Evolutionary conservation across 2,329 filamentous ascomycete genomes (phyloP).

Genomic region (Phoma herbarum): DNA sequence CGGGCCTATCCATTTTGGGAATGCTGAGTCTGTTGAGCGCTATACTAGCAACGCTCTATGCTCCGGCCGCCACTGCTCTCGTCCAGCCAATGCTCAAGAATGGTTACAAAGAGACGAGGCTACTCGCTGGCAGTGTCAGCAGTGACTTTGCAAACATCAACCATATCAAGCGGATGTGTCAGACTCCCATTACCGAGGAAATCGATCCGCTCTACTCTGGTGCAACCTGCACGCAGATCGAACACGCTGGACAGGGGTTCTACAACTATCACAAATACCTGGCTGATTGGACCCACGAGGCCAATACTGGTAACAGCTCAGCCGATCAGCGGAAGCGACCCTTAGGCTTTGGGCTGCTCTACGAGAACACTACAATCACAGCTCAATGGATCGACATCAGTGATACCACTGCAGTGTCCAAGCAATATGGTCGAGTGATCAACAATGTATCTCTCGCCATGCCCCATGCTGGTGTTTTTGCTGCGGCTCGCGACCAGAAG

Average conservation of each 20-base stretch:
- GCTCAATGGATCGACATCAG: conserved; percentile 73
- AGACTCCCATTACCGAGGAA: conserved; percentile 67
- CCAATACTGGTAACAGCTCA: conserved; percentile 56
- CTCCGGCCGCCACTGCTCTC: conserved; percentile 77
- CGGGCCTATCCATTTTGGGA: conserved; percentile 70
- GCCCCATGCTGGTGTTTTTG: conserved; percentile 75
- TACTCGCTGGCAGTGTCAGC: conserved; percentile 65
- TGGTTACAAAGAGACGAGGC: conserved; percentile 59
- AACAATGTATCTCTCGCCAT: conserved; percentile 82
- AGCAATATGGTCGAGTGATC: conserved; percentile 65
- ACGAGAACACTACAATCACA: conserved; percentile 76
- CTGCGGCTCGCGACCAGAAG: conserved; percentile 66
- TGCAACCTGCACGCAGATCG: conserved; percentile 71
- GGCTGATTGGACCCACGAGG: conserved; percentile 62
- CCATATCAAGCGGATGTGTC: conserved; percentile 66
- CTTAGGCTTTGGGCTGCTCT: conserved; percentile 68
- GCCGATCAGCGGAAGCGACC: conserved; percentile 62
- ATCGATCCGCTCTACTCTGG: conserved; percentile 44
- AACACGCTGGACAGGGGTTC: conserved; percentile 74
- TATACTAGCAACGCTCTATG: conserved; percentile 74
- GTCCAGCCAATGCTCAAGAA: conserved; percentile 76
- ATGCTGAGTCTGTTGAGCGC: conserved; percentile 70
- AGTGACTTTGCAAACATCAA: conserved; percentile 69
- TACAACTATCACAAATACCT: conserved; percentile 73
- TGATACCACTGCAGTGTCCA: conserved; percentile 62